Evolutionary conservation across 345 rosid genomes (phyloP).

Genomic region (Streptanthus diversifolius): DNA sequence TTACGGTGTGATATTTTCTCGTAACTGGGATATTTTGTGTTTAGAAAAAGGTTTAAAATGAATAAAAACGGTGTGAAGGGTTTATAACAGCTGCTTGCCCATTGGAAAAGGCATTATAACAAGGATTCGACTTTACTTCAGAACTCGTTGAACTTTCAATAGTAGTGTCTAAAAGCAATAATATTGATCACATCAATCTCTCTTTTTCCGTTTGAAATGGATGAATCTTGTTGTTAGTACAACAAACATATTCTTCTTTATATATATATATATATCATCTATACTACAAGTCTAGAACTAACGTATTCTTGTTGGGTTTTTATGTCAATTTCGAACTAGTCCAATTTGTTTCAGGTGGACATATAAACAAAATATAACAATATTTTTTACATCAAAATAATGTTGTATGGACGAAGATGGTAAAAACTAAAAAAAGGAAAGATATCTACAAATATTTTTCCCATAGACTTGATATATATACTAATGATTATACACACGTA

Average conservation of each 20-base stretch:
- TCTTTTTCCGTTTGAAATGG: constrained; percentile 2
- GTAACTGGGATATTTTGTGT: too few relatives aligned
- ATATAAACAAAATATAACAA: neutral
- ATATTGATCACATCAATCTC: constrained; percentile 26
- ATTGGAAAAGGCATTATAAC: constrained; percentile 18
- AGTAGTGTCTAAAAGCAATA: constrained; percentile 16
- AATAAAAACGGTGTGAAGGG: constrained; percentile 12
- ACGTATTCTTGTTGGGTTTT: neutral
- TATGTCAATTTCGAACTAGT: neutral
- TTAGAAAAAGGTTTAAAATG: too few relatives aligned
- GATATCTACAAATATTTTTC: neutral
- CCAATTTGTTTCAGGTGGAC: neutral
- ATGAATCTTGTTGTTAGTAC: constrained; percentile 5
- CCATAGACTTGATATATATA: neutral
- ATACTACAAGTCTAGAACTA: neutral
- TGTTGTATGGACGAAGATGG: neutral
- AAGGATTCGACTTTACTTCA: constrained; percentile 22
- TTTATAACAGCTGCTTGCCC: neutral
- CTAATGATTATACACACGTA: neutral
- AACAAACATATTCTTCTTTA: neutral
- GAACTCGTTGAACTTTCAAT: constrained; percentile 31
- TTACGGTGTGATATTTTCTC: too few relatives aligned
- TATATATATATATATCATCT: neutral
- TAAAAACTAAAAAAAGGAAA: neutral
- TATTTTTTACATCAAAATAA: neutral